Base-by-base conservation (phyloP, 495 filamentous ascomycete species). In the Neurospora pannonica region DNA sequence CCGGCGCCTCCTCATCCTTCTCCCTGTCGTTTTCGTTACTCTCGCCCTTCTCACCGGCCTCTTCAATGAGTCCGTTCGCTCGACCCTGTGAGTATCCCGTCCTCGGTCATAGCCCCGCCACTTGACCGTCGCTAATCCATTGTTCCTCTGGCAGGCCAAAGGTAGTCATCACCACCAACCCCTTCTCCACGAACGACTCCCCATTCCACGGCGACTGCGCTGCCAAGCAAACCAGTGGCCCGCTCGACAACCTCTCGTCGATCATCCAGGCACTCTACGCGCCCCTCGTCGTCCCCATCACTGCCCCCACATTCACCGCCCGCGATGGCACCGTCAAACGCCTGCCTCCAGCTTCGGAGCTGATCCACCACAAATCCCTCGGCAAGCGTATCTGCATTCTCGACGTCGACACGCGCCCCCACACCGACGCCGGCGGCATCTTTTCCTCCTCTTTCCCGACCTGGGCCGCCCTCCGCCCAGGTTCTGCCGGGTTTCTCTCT, bases 401-500 rank as follows among this genome's bases (percentile, higher is more conserved):
- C 37, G 84, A 84, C 39, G 77, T 83, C 60, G 84, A 86, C 71
- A 85, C 77, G 38, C 83, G 84, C 37, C 71, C 74, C 0, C 75
- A 84, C 36, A 43, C 77, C 70, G 77, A 70, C 1, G 71, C 78
- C 3, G 78, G 80, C 46, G 75, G 70, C 42, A 70, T 86, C n/a
- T 81, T 85, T 28, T 75, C 75, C 70, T 37, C 70, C 3, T n/a
- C 70, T 0, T 60, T 77, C 8, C 78, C 78, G 19, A 69, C 74
- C n/a, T 77, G 77, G 71, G 73, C 78, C 15, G 72, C 75, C 34
- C 72, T 78, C 5, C 74, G 40, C 3, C 67, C 72, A 3, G 74
- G 75, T 2, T 81, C 83, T 8, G 77, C 78, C 7, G 84, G 83
- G 60, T 81, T 83, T 73, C 76, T 85, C 4, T 80, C 77, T 54